Evolutionary conservation across 768 basidiomycete species (phyloP).

Genomic region (Trametes punicea): DNA sequence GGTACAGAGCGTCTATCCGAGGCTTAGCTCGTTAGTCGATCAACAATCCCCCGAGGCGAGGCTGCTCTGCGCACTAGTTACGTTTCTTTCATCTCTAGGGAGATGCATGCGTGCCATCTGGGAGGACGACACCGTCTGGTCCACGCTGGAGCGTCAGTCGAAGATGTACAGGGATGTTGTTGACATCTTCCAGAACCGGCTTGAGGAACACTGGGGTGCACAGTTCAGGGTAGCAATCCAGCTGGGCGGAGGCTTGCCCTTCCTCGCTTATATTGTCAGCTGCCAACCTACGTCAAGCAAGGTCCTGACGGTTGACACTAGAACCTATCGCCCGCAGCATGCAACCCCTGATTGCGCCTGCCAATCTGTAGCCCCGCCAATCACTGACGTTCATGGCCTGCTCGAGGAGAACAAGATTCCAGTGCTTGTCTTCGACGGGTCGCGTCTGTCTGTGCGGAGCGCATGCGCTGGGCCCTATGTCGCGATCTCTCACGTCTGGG

Average conservation of each 20-base stretch:
- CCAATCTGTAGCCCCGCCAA: not conserved
- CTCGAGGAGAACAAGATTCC: not conserved
- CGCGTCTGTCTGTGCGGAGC: not conserved
- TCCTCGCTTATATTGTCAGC: not conserved
- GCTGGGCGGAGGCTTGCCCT: not conserved
- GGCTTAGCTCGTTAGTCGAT: not conserved
- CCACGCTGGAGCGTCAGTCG: not conserved
- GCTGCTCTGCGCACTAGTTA: not conserved
- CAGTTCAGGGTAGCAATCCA: not conserved
- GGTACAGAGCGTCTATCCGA: not conserved
- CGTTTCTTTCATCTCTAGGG: not conserved
- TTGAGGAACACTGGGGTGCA: not conserved
- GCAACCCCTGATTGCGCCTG: not conserved
- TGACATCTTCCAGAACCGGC: not conserved
- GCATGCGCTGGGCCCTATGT: not conserved
- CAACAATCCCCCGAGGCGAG: not conserved
- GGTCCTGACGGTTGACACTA: not conserved
- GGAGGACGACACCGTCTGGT: not conserved
- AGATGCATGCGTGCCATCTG: not conserved
- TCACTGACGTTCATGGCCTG: not conserved
- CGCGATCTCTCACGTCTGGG: slow-evolving; percentile 1
- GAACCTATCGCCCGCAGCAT: not conserved
- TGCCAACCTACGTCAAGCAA: not conserved
- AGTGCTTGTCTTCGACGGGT: not conserved
- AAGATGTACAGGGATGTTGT: not conserved